Evolutionary conservation across 2,329 filamentous ascomycete genomes (phyloP).

Genomic region (Botrytis paeoniae): DNA sequence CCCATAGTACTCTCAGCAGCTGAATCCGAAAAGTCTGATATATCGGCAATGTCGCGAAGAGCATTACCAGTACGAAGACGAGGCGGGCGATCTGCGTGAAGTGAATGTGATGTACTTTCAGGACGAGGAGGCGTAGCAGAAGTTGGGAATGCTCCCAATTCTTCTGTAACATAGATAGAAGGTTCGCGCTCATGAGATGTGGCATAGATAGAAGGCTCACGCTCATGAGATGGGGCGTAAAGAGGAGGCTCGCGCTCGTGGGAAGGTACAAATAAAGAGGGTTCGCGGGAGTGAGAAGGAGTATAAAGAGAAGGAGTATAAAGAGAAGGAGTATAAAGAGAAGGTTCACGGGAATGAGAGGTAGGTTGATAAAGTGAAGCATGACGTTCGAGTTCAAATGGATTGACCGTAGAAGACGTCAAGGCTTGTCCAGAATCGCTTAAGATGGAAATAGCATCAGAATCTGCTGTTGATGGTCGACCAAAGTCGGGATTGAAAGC

Average conservation of each 20-base stretch:
- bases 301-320: no score
- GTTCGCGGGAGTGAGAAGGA: conserved; percentile 60
- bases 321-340: conserved; percentile 47
- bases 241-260: conserved; percentile 49
- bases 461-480: conserved; percentile 36
- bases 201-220: conserved; percentile 53
- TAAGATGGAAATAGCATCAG: conserved; percentile 46
- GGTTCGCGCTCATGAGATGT: conserved; percentile 31
- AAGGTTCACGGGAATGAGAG: conserved; percentile 48
- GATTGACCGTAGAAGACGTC: conserved; percentile 53
- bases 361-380: conserved; percentile 51
- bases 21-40: conserved; percentile 36
- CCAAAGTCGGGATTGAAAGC: conserved; percentile 20
- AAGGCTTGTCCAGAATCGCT: conserved; percentile 54
- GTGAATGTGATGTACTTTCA: not conserved
- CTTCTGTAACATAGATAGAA: conserved; percentile 57
- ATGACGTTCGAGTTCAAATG: conserved; percentile 63
- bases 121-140: conserved; percentile 42
- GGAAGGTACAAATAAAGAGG: conserved; percentile 51
- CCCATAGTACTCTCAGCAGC: conserved; percentile 28
- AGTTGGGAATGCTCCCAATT: conserved; percentile 45
- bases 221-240: conserved; percentile 53
- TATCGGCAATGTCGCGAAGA: conserved; percentile 30
- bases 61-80: conserved; percentile 25
- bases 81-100: conserved; percentile 31